Percentiles rank a stretch among this genome's conserved stretches.
These are phyloP conservation scores for Parastagonospora avenae DNA, from an alignment of 2,329 filamentous ascomycete species.

Conservation along the genomic window DNA sequence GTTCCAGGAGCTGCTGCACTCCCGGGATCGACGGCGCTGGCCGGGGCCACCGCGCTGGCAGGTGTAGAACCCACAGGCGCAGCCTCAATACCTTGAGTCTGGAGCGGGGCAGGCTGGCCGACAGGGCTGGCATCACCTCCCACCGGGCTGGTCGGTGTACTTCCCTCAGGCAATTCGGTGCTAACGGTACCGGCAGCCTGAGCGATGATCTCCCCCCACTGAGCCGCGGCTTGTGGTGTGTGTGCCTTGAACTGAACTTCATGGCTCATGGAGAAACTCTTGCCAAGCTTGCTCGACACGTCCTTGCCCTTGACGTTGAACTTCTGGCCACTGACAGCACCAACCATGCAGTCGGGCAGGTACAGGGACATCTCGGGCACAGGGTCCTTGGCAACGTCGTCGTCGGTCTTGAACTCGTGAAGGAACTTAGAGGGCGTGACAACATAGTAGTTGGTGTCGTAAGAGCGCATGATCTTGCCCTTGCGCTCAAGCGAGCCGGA, in stretches of 20 bases:
- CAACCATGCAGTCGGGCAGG: slow-evolving; percentile 85
- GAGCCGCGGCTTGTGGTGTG: slow-evolving; percentile 76
- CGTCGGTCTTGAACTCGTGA: slow-evolving; percentile 95
- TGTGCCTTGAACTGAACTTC: slow-evolving; percentile 90
- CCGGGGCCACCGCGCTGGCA: slow-evolving; percentile 15
- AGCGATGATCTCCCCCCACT: slow-evolving; percentile 80
- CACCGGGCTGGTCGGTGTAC: slow-evolving; percentile 44
- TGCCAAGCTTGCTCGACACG: slow-evolving; percentile 74
- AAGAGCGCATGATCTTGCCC: slow-evolving; percentile 82
- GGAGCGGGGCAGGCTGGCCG: slow-evolving; percentile 33
- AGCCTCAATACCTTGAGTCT: slow-evolving; percentile 40
- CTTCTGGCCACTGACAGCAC: slow-evolving; percentile 74
- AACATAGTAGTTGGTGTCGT: slow-evolving; percentile 84
- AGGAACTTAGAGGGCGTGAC: slow-evolving; percentile 86
- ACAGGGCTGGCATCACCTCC: slow-evolving; percentile 25
- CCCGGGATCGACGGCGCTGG: slow-evolving; percentile 14
- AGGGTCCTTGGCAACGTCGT: slow-evolving; percentile 73
- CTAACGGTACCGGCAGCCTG: slow-evolving; percentile 60
- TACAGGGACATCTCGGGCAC: slow-evolving; percentile 87
- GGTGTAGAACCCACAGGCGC: slow-evolving; percentile 19
- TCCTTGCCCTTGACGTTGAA: slow-evolving; percentile 98
- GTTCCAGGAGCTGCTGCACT: slow-evolving; percentile 17
- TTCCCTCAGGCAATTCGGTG: slow-evolving; percentile 46
- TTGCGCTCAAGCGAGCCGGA: slow-evolving; percentile 91
- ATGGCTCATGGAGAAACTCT: slow-evolving; percentile 77